A percentile compares a stretch with the other conserved stretches of the same genome.
Evolutionary conservation across 1,284 basidiomycete genomes (phyloP).

Genomic region (Schizophyllum commune): DNA sequence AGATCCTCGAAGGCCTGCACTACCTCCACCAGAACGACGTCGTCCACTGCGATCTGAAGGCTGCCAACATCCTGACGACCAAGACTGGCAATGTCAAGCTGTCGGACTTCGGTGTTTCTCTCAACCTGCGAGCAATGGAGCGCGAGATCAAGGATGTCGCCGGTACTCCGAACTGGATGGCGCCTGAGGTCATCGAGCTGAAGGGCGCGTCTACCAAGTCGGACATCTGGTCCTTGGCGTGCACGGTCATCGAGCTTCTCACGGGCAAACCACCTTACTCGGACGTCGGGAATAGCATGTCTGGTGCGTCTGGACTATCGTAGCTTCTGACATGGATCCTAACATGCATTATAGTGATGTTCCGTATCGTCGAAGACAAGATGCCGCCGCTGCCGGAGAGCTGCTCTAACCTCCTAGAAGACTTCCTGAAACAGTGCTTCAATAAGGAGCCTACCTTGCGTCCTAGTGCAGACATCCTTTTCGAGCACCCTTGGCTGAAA

Average conservation of each 20-base stretch:
- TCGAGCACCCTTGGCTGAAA: conserved; percentile 87
- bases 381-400: conserved; percentile 80
- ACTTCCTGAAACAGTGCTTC: conserved; percentile 83
- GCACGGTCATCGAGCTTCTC: conserved; percentile 89
- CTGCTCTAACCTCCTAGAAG: conserved; percentile 63
- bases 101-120: conserved; percentile 97
- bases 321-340: conserved; percentile 7
- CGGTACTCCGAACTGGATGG: conserved; percentile 98
- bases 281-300: conserved; percentile 80
- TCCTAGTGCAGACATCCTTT: conserved; percentile 77
- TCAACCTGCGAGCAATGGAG: conserved; percentile 94
- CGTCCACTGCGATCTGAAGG: conserved; percentile 92
- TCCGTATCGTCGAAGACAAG: conserved; percentile 89
- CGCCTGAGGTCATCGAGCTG: conserved; percentile 88
- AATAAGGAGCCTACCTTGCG: conserved; percentile 77
- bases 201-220: conserved; percentile 70
- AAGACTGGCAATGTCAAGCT: conserved; percentile 97
- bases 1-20: conserved; percentile 87
- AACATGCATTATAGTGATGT: conserved; percentile 62
- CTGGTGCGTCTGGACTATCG: conserved; percentile 41
- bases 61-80: conserved; percentile 97
- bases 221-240: conserved; percentile 90
- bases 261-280: conserved; percentile 89
- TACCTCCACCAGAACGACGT: conserved; percentile 83
- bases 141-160: conserved; percentile 82